Conservation (phyloP, 2,329 filamentous ascomycete species). For the Zasmidium citrigriseum region DNA sequence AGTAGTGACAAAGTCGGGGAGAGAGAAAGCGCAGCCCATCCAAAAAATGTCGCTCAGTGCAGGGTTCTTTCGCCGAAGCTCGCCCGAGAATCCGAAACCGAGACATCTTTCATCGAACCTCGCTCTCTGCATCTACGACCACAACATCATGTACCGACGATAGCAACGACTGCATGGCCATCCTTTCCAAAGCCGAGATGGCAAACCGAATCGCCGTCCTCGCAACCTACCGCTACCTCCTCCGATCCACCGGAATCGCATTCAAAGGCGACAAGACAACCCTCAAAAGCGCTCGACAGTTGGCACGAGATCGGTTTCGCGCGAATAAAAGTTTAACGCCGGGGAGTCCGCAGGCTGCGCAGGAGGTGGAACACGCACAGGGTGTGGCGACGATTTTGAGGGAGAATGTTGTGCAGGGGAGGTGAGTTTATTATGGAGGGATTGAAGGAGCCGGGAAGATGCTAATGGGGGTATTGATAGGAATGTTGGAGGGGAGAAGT, state of each 20-base stretch:
- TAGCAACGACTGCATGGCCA: no score
- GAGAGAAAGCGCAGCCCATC: no score
- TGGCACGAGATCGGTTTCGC: constrained; percentile 75
- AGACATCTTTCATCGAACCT: no score
- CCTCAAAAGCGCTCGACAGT: constrained; percentile 68
- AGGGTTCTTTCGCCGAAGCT: no score
- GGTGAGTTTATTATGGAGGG: constrained; percentile 6
- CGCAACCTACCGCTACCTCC: constrained; percentile 75
- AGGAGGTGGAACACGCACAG: constrained; percentile 74
- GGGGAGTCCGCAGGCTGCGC: constrained; percentile 59
- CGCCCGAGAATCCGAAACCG: no score
- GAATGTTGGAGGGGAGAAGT: constrained; percentile 24
- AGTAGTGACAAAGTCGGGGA: no score
- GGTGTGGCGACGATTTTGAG: constrained; percentile 78
- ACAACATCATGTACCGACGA: no score
- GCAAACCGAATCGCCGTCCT: constrained; percentile 60
- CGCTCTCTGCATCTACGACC: no score
- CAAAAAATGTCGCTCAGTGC: no score
- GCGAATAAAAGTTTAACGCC: constrained; percentile 62
- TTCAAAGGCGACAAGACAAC: constrained; percentile 76
- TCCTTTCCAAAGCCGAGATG: no score
- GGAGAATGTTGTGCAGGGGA: constrained; percentile 86
- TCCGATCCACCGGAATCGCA: constrained; percentile 78
- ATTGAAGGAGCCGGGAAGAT: not conserved
- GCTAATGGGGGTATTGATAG: not conserved